Evolutionary conservation across 2,329 filamentous ascomycete species (phyloP).

Genomic region (Colletotrichum gloeosporioides): DNA sequence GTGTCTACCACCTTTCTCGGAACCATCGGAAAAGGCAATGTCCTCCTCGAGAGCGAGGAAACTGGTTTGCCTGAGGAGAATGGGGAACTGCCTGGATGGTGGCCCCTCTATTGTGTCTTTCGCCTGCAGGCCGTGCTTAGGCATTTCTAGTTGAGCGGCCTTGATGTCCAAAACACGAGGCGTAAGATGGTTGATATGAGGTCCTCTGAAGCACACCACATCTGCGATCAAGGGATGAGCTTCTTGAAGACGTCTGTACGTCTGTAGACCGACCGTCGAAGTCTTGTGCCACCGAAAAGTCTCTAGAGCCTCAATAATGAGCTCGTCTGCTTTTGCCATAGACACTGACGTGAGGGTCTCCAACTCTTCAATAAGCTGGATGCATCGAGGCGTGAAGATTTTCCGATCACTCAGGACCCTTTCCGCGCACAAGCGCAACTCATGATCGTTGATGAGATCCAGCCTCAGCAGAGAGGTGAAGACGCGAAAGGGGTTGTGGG

Average conservation of each 20-base stretch:
- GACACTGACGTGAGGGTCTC: not conserved
- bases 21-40: conserved; percentile 40
- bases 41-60: conserved; percentile 55
- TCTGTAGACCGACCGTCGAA: conserved; percentile 40
- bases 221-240: conserved; percentile 55
- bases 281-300: conserved; percentile 52
- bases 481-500: conserved; percentile 47
- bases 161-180: conserved; percentile 55
- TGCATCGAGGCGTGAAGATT: conserved; percentile 44
- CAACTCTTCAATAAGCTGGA: conserved; percentile 35
- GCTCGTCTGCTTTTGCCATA: conserved; percentile 30
- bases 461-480: conserved; percentile 41
- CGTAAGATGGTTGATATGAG: conserved; percentile 60
- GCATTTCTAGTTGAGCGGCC: conserved; percentile 47
- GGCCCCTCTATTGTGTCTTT: conserved; percentile 59
- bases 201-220: conserved; percentile 42
- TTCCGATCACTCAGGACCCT: conserved; percentile 37
- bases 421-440: conserved; percentile 34
- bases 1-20: conserved; percentile 39
- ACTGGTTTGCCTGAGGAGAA: conserved; percentile 58
- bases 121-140: conserved; percentile 39
- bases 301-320: conserved; percentile 47
- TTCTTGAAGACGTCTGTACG: conserved; percentile 44
- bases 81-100: conserved; percentile 44
- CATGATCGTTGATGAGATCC: conserved; percentile 39